These are phyloP conservation scores for Vitis vinifera DNA, from an alignment of 164 flowering plant genomes.

Conservation along the genomic window ASM3070453v1 NC_081818.1:1285001-1285500, in stretches of 20 bases:
- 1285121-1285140: neutral
- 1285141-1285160: too few species aligned
- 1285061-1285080: neutral
- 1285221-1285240: neutral
- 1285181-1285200: too few species aligned
- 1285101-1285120: neutral
- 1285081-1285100: neutral
- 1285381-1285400: slow-evolving; percentile 87
- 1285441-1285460: slow-evolving; percentile 78
- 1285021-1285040: neutral
- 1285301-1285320: neutral
- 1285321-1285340: too few species aligned
- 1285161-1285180: too few species aligned
- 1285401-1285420: slow-evolving; percentile 87
- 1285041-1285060: neutral
- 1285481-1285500: slow-evolving; percentile 83
- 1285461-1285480: slow-evolving; percentile 68
- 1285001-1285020: neutral
- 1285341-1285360: neutral
- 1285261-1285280: neutral
- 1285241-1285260: neutral
- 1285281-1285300: neutral
- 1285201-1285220: neutral
- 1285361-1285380: neutral
- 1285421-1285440: slow-evolving; percentile 72